These are phyloP conservation scores for Fusarium sp. DNA, from an alignment of 2,329 filamentous ascomycete species.

Conservation along the genomic window DNA sequence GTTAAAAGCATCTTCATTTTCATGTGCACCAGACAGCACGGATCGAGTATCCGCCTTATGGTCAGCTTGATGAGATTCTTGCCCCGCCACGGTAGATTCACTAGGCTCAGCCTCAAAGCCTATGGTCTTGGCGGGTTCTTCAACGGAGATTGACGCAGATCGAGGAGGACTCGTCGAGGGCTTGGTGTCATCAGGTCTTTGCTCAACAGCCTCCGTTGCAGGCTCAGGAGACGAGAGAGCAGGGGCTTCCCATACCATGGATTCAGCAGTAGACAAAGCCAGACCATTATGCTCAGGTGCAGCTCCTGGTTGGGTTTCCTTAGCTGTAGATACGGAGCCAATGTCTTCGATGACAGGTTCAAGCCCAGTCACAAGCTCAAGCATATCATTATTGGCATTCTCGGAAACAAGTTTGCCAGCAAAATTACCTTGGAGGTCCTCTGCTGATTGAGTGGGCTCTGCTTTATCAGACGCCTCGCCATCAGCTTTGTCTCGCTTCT, in stretches of 20 bases:
- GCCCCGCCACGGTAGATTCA: slow-evolving; percentile 1
- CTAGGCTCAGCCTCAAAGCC: not conserved
- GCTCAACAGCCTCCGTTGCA: slow-evolving; percentile 2
- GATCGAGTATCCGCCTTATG: not conserved
- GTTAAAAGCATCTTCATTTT: not conserved
- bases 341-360: not conserved
- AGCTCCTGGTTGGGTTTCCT: slow-evolving; percentile 1
- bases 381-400: not conserved
- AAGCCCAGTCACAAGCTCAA: not conserved
- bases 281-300: not conserved
- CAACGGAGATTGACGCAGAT: not conserved
- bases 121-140: not conserved
- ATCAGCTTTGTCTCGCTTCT: slow-evolving; percentile 19
- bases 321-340: not conserved
- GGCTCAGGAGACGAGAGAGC: not conserved
- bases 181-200: not conserved
- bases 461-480: slow-evolving; percentile 7
- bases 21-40: not conserved
- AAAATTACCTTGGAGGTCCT: slow-evolving; percentile 12
- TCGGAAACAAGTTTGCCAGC: not conserved
- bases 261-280: not conserved
- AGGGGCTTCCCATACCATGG: not conserved
- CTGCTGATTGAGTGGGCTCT: slow-evolving; percentile 2
- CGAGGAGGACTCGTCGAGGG: not conserved
- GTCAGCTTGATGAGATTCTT: not conserved